A percentile compares a stretch with the other conserved stretches of the same genome.
phyloP scores from a whole-genome alignment of 306 rosid species.

The Gastrolobium bilobum region DNA sequence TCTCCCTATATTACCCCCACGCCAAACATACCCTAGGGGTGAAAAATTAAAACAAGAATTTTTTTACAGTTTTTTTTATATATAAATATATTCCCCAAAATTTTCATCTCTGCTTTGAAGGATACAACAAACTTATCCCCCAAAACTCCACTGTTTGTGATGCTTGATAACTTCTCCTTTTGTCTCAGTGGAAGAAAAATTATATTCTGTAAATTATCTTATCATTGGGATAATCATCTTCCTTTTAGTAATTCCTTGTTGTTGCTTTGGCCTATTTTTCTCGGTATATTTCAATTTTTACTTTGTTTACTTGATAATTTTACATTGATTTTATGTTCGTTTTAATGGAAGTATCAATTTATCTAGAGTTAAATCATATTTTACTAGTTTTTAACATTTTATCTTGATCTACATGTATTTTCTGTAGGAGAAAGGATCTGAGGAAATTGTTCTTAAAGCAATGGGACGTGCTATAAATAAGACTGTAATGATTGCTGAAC shows the following conservation, averaged over 20 bases:
- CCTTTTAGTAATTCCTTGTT: too few species aligned
- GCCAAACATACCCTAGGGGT: too few species aligned
- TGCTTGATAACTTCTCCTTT: too few species aligned
- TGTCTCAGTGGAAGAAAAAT: too few species aligned
- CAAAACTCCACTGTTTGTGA: too few species aligned
- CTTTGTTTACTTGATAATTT: neutral
- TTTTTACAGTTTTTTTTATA: neutral
- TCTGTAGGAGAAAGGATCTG: constrained; percentile 68
- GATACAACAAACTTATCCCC: too few species aligned
- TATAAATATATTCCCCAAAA: too few species aligned
- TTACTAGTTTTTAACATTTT: neutral
- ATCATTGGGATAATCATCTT: neutral
- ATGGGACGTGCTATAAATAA: too few species aligned
- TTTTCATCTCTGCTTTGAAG: too few species aligned
- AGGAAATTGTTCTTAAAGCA: neutral
- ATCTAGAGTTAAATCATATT: neutral
- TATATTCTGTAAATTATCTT: neutral
- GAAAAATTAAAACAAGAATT: too few species aligned
- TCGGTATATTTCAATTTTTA: neutral
- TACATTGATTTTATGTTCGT: neutral
- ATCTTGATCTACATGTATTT: constrained; percentile 23
- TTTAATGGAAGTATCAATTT: neutral
- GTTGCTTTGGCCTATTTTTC: neutral
- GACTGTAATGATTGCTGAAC: too few species aligned
- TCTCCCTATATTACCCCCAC: too few species aligned